A percentile compares a stretch with the other conserved stretches of the same genome.
These are phyloP conservation scores for Yamadazyma membranifaciens DNA, from an alignment of 1,139 yeast genomes.

Conservation along the genomic window DNA sequence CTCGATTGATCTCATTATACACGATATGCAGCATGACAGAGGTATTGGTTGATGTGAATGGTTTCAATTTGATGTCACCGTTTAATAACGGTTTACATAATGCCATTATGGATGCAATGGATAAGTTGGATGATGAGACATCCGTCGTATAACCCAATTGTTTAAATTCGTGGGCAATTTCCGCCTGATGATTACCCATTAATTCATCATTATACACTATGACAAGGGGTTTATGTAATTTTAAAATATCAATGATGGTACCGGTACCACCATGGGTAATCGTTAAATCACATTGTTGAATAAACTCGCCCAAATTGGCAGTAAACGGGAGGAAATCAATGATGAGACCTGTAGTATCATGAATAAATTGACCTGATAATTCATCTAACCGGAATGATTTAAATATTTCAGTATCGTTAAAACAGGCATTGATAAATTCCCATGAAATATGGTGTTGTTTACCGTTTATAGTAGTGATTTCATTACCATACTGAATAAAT, in stretches of 20 bases:
- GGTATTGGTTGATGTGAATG: neutral
- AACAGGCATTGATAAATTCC: constrained; percentile 20
- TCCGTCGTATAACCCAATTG: constrained; percentile 8
- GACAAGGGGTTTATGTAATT: constrained; percentile 55
- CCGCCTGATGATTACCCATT: constrained; percentile 86
- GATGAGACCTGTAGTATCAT: neutral
- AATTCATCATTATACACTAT: constrained; percentile 68
- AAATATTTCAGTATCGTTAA: constrained; percentile 5
- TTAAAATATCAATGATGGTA: constrained; percentile 74
- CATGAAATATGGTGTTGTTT: constrained; percentile 21
- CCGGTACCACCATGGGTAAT: constrained; percentile 96
- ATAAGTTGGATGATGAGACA: constrained; percentile 1
- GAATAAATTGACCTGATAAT: neutral
- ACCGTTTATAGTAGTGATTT: constrained; percentile 21
- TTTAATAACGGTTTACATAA: neutral
- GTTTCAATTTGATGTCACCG: neutral
- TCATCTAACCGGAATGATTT: constrained; percentile 11
- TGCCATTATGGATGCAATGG: neutral
- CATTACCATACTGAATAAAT: constrained; percentile 64
- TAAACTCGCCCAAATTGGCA: constrained; percentile 34
- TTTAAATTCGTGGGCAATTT: constrained; percentile 52
- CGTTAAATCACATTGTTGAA: constrained; percentile 51
- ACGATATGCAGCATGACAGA: neutral
- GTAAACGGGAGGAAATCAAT: constrained; percentile 49
- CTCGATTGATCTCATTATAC: constrained; percentile 1